Base-by-base conservation (phyloP, 768 basidiomycete species). In the Suillus spraguei region DNA sequence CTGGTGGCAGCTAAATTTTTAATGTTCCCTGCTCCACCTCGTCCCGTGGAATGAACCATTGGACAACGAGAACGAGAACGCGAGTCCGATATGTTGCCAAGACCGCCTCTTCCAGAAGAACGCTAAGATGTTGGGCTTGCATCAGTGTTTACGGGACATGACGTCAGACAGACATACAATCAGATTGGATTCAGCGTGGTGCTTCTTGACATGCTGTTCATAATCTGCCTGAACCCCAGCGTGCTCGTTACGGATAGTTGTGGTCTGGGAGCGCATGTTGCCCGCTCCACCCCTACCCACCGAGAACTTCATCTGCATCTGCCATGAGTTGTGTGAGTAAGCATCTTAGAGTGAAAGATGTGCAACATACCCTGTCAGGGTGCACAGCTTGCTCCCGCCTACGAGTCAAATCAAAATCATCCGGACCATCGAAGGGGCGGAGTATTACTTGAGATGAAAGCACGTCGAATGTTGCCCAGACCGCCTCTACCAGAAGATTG, bases 211-310 rank as follows among this genome's bases (percentile, higher is more conserved):
- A 35, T 24, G 63, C 28, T 70, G 71, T 52, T 75, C 71, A 61
- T 66, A 64, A 3, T 64, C 69, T 42, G 67, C 32, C 64, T 78
- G 67, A 53, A 63, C 56, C 39, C 60, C 33, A 47, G 52, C 59
- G 14, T 76, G 69, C 28, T 76, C 75, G 1, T 69, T 47, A 2
- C 76, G 68, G 59, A 74, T 75, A 16, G 72, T 63, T 17, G 67
- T 68, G 5, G 71, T 69, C 42, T 68, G 88, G 2, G 92, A 90
- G 62, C 91, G 87, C 56, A 95, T 87, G 80, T 96, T 96, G 11
- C 94, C 94, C 9, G 84, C 84, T 17, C 94, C 94, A 32, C 94
- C 94, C 59, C 93, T 86, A 14, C 94, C 94, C 49, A 83, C 83
- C 22, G 85, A 87, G 66, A 77, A 79, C 28, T 28, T 28, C 4